Conservation (phyloP, 2,329 filamentous ascomycete species). For the Hyphodiscus sp. region DNA sequence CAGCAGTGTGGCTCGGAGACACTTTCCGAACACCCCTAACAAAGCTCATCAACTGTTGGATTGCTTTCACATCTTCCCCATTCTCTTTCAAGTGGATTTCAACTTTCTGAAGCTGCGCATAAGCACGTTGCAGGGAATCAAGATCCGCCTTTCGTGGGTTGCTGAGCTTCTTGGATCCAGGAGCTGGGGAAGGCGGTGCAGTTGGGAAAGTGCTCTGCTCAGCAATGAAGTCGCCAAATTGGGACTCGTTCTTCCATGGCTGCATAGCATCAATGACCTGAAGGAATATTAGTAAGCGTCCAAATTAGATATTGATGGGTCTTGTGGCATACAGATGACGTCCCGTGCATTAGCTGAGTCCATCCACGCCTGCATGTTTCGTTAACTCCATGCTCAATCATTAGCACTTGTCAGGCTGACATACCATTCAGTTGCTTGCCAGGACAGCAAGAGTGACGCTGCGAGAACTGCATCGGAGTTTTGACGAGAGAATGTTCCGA, state of each 20-base stretch:
- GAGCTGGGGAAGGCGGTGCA: constrained; percentile 55
- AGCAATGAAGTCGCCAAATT: constrained; percentile 75
- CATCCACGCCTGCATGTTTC: constrained; percentile 68
- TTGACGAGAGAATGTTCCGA: constrained; percentile 73
- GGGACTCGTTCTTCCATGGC: constrained; percentile 81
- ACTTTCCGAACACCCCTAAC: constrained; percentile 67
- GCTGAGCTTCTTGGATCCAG: constrained; percentile 51
- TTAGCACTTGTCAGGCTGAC: constrained; percentile 32
- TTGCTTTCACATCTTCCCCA: constrained; percentile 61
- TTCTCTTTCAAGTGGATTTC: constrained; percentile 63
- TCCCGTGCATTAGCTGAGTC: constrained; percentile 88
- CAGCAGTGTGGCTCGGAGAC: constrained; percentile 61
- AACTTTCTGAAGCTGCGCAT: constrained; percentile 61
- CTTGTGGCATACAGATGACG: constrained; percentile 64
- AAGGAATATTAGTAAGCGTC: constrained; percentile 25
- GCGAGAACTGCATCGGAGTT: constrained; percentile 90
- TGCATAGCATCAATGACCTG: constrained; percentile 90
- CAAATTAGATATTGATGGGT: constrained; percentile 3
- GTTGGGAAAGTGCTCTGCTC: constrained; percentile 70
- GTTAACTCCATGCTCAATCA: constrained; percentile 2
- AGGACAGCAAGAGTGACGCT: constrained; percentile 84
- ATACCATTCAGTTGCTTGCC: constrained; percentile 96
- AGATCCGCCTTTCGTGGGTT: constrained; percentile 65
- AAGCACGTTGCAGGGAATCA: constrained; percentile 58
- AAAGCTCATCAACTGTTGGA: constrained; percentile 65